phyloP scores from a whole-genome alignment of 305 asterid species.

The Fraxinus sp. region DNA sequence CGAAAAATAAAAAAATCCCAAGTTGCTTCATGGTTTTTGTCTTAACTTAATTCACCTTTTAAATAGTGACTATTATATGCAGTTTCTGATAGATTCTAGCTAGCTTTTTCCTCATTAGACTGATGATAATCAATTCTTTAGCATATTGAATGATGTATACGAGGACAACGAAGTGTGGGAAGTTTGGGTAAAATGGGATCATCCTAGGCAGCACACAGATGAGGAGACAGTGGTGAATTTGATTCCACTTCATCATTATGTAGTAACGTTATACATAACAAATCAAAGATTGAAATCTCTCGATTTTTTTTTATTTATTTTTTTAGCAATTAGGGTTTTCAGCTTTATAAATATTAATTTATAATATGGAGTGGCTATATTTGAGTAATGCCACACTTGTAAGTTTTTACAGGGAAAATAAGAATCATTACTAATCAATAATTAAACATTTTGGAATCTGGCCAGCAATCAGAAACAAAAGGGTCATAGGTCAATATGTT shows the following conservation, averaged over 20 bases:
- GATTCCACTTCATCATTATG: background rate
- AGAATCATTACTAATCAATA: background rate
- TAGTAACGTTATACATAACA: background rate
- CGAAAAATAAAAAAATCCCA: background rate
- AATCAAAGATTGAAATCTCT: background rate
- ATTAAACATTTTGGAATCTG: background rate
- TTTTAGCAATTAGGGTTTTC: background rate
- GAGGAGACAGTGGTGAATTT: background rate
- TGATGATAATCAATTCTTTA: background rate
- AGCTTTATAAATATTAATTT: background rate
- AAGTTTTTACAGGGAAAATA: background rate
- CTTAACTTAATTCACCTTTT: background rate
- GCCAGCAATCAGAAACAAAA: background rate
- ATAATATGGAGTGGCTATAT: background rate
- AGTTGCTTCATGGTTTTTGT: background rate
- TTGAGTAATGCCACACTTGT: background rate
- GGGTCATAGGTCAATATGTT: background rate
- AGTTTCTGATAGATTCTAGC: background rate
- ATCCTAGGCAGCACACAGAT: background rate
- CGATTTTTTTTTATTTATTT: background rate
- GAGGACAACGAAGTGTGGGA: background rate
- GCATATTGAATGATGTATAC: background rate
- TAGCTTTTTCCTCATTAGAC: slow-evolving; percentile 1
- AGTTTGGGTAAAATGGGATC: background rate
- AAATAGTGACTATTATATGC: background rate